phyloP scores from a whole-genome alignment of 768 basidiomycete genomes.

The Xerocomellus chrysenteron region DNA sequence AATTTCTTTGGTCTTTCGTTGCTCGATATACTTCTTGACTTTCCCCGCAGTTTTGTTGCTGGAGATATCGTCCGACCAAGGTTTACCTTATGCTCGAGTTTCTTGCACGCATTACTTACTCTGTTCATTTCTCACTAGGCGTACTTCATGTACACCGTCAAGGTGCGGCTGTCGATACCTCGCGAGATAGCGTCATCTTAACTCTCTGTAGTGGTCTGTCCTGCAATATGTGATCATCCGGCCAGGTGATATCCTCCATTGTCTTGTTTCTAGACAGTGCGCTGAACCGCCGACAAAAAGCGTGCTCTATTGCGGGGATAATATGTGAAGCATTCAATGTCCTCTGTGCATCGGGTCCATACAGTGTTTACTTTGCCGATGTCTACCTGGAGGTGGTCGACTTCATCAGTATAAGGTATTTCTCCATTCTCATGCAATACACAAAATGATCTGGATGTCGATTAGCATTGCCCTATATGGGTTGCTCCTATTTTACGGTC shows the following conservation, averaged over 20 bases:
- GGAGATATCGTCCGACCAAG: constrained; percentile 81
- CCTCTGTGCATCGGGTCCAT: constrained; percentile 65
- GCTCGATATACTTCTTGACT: neutral
- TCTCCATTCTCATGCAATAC: neutral
- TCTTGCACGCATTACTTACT: constrained; percentile 4
- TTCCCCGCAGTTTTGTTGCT: constrained; percentile 65
- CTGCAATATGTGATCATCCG: constrained; percentile 85
- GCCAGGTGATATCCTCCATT: constrained; percentile 36
- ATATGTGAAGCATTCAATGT: constrained; percentile 68
- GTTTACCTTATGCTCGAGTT: constrained; percentile 29
- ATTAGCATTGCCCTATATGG: constrained; percentile 82
- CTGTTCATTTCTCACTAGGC: constrained; percentile 38
- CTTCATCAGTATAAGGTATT: constrained; percentile 79
- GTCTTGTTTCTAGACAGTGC: neutral
- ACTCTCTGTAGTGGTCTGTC: constrained; percentile 65
- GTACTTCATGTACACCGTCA: constrained; percentile 89
- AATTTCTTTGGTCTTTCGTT: constrained; percentile 24
- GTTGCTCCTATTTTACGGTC: constrained; percentile 76
- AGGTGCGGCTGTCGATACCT: constrained; percentile 44
- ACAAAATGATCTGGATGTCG: neutral
- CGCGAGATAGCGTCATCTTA: neutral
- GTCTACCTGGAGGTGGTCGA: constrained; percentile 73
- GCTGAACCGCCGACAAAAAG: constrained; percentile 13
- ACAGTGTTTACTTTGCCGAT: constrained; percentile 57
- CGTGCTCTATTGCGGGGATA: constrained; percentile 67